phyloP scores from a whole-genome alignment of 2,329 filamentous ascomycete genomes.

The Phaeomoniella chlamydospora region DNA sequence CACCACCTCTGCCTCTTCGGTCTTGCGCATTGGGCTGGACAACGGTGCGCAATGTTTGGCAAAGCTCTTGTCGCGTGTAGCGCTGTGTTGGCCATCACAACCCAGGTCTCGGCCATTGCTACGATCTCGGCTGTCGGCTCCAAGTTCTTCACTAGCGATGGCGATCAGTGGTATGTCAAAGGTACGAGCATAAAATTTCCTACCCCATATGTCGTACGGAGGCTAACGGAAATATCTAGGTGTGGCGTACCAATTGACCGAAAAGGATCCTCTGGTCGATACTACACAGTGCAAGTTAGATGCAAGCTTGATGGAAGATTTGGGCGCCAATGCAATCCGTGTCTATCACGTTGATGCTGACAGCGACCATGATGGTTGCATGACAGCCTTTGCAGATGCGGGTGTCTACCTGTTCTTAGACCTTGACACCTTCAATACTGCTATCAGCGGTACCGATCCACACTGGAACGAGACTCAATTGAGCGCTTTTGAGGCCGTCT shows the following conservation, averaged over 20 bases:
- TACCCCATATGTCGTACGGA: background rate
- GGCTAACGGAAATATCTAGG: conserved; percentile 34
- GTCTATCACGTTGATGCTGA: conserved; percentile 73
- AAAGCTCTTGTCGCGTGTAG: background rate
- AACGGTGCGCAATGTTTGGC: background rate
- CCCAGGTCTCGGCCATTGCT: conserved; percentile 27
- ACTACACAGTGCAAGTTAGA: conserved; percentile 64
- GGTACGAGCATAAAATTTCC: conserved; percentile 30
- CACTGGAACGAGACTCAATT: conserved; percentile 62
- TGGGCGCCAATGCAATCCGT: conserved; percentile 73
- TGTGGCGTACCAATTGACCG: conserved; percentile 55
- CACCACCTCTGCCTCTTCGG: no score
- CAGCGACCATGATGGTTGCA: conserved; percentile 62
- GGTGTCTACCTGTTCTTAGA: conserved; percentile 79
- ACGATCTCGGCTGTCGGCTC: conserved; percentile 51
- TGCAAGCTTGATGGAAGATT: conserved; percentile 59
- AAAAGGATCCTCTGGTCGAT: conserved; percentile 62
- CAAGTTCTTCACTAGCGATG: conserved; percentile 75
- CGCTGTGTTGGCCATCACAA: conserved; percentile 4
- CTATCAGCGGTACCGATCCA: conserved; percentile 38
- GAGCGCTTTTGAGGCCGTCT: conserved; percentile 51
- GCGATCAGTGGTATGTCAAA: conserved; percentile 73
- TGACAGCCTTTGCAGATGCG: conserved; percentile 62
- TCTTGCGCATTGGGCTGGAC: no score
- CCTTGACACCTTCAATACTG: conserved; percentile 41